These are phyloP conservation scores for Bretschneidera sinensis DNA, from an alignment of 345 rosid genomes.

Conservation along the genomic window DNA sequence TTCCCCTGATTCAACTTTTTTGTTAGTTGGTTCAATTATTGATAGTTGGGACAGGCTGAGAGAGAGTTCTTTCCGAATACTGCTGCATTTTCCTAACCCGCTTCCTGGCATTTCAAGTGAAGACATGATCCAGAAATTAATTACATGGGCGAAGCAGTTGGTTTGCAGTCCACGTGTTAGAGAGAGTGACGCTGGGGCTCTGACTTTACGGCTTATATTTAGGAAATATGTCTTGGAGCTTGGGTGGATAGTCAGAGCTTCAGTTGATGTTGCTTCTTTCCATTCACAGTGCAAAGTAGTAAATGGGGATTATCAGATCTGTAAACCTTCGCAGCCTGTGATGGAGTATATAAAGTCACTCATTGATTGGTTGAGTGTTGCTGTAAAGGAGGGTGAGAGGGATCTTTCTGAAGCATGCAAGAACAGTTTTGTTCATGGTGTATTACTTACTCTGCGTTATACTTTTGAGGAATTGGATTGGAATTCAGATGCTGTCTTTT, in stretches of 20 bases:
- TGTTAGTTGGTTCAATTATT: slow-evolving; percentile 81
- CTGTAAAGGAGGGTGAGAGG: slow-evolving; percentile 69
- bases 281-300: slow-evolving; percentile 30
- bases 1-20: slow-evolving; percentile 67
- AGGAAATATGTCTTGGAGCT: slow-evolving; percentile 86
- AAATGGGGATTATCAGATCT: slow-evolving; percentile 27
- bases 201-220: slow-evolving; percentile 76
- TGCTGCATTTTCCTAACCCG: slow-evolving; percentile 84
- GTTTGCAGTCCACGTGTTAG: slow-evolving; percentile 97
- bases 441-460: slow-evolving; percentile 76
- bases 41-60: slow-evolving; percentile 98
- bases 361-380: slow-evolving; percentile 69
- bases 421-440: slow-evolving; percentile 91
- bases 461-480: slow-evolving; percentile 96
- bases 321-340: slow-evolving; percentile 45
- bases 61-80: slow-evolving; percentile 80
- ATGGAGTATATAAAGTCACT: slow-evolving; percentile 66
- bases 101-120: slow-evolving; percentile 84
- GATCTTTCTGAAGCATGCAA: slow-evolving; percentile 85
- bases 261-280: slow-evolving; percentile 45
- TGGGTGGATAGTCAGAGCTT: slow-evolving; percentile 67
- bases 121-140: slow-evolving; percentile 58
- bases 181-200: slow-evolving; percentile 96
- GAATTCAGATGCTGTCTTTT: slow-evolving; percentile 61
- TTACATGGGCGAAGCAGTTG: slow-evolving; percentile 76